A percentile compares a stretch with the other conserved stretches of the same genome.
Conservation (phyloP, 2,329 filamentous ascomycete species). For the Ustulina deusta region DNA sequence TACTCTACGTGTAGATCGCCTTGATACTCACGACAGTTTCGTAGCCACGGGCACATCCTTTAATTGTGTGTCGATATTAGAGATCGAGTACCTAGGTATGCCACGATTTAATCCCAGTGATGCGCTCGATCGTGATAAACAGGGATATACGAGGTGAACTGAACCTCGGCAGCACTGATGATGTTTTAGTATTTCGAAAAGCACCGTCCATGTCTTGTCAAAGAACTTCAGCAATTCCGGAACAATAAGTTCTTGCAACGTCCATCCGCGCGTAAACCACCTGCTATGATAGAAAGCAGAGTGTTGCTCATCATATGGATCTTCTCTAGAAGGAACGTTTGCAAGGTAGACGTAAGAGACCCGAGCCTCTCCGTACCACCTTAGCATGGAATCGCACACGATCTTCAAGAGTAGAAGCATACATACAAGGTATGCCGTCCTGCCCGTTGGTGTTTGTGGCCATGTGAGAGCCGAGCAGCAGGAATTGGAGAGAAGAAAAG, state of each 20-base stretch:
- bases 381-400: conserved; percentile 28
- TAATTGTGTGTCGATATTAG: neutral
- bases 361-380: conserved; percentile 19
- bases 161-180: no score
- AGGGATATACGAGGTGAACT: neutral
- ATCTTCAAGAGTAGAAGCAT: conserved; percentile 31
- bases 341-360: conserved; percentile 26
- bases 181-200: neutral
- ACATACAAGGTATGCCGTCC: no score
- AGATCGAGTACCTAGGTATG: neutral
- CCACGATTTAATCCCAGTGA: conserved; percentile 3
- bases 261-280: conserved; percentile 10
- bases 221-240: conserved; percentile 5
- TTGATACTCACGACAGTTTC: conserved; percentile 22
- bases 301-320: neutral
- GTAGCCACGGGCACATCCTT: conserved; percentile 4
- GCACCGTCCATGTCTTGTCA: neutral
- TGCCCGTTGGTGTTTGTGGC: no score
- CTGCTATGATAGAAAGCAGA: neutral
- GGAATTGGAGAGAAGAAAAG: neutral
- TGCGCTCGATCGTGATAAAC: neutral
- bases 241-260: conserved; percentile 10
- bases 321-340: conserved; percentile 1
- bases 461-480: neutral
- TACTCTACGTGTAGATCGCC: conserved; percentile 18